Percentiles rank a stretch among this genome's conserved stretches.
Evolutionary conservation across 2,329 filamentous ascomycete genomes (phyloP).

Genomic region (Diaporthe humulicola): DNA sequence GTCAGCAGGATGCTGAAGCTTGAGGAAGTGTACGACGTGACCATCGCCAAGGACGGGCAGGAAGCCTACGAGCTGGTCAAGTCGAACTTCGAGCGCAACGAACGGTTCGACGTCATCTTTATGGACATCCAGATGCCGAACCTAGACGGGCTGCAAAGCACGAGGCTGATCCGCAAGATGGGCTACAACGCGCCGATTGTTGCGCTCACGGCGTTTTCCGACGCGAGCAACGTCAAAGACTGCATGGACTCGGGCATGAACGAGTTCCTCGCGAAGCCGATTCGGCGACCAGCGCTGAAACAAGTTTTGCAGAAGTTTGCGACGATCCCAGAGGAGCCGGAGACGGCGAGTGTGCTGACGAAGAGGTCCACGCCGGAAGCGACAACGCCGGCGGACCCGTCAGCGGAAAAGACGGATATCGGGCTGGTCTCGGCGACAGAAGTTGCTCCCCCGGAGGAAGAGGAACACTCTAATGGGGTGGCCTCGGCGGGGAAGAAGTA

Average conservation of each 20-base stretch:
- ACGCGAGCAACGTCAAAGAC: conserved; percentile 89
- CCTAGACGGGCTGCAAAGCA: conserved; percentile 89
- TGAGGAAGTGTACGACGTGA: conserved; percentile 87
- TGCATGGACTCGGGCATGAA: conserved; percentile 93
- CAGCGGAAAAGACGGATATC: conserved; percentile 15
- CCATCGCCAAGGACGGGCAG: conserved; percentile 87
- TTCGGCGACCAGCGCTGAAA: conserved; percentile 86
- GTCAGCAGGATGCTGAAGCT: conserved; percentile 77
- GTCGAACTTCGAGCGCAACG: conserved; percentile 79
- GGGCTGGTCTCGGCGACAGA: conserved; percentile 27
- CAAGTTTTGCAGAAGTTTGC: conserved; percentile 87
- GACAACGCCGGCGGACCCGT: conserved; percentile 36
- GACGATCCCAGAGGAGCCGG: conserved; percentile 81
- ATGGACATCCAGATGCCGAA: conserved; percentile 99
- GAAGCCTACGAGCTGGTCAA: conserved; percentile 91
- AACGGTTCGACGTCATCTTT: conserved; percentile 88
- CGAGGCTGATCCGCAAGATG: conserved; percentile 85
- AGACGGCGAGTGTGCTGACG: conserved; percentile 52
- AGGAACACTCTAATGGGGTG: conserved; percentile 31
- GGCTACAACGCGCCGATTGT: conserved; percentile 92
- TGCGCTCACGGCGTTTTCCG: conserved; percentile 89
- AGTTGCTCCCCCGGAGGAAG: conserved; percentile 8
- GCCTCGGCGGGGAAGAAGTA: conserved; percentile 32
- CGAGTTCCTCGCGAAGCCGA: conserved; percentile 84
- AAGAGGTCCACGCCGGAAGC: conserved; percentile 50